A percentile compares a stretch with the other conserved stretches of the same genome.
Evolutionary conservation across 2,329 filamentous ascomycete species (phyloP).

Genomic region (Talaromyces albobiverticillius): DNA sequence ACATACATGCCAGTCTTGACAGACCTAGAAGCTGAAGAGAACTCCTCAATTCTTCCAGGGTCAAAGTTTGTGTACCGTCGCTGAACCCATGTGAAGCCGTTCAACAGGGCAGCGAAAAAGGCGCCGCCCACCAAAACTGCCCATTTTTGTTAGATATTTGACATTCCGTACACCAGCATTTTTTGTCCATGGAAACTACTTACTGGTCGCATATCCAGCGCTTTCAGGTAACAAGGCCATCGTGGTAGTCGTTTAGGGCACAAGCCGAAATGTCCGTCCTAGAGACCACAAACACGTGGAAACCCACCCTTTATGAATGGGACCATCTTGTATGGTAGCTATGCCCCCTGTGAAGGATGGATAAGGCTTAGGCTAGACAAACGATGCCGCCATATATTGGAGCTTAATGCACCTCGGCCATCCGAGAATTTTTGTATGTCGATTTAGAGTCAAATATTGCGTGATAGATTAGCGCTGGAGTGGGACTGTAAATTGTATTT

Average conservation of each 20-base stretch:
- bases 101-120: slow-evolving; percentile 44
- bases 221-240: not conserved
- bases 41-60: slow-evolving; percentile 44
- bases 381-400: not conserved
- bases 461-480: too few relatives aligned
- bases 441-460: not conserved
- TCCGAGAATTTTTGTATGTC: not conserved
- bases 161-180: not conserved
- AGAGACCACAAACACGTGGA: not conserved
- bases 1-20: slow-evolving; percentile 35
- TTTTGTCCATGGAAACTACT: not conserved
- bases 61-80: slow-evolving; percentile 33
- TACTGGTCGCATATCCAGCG: slow-evolving; percentile 4
- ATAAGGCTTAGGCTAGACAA: too few relatives aligned
- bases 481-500: too few relatives aligned
- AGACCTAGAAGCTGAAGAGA: slow-evolving; percentile 45
- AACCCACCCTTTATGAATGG: not conserved
- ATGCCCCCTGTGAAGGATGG: too few relatives aligned
- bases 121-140: slow-evolving; percentile 26
- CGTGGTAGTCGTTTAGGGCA: not conserved
- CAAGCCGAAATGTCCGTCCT: not conserved
- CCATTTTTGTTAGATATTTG: not conserved
- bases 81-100: slow-evolving; percentile 41
- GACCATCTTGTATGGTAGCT: not conserved
- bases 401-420: not conserved